Evolutionary conservation across 208 protist genomes (phyloP).

Genomic region (Trypanosoma vivax): DNA sequence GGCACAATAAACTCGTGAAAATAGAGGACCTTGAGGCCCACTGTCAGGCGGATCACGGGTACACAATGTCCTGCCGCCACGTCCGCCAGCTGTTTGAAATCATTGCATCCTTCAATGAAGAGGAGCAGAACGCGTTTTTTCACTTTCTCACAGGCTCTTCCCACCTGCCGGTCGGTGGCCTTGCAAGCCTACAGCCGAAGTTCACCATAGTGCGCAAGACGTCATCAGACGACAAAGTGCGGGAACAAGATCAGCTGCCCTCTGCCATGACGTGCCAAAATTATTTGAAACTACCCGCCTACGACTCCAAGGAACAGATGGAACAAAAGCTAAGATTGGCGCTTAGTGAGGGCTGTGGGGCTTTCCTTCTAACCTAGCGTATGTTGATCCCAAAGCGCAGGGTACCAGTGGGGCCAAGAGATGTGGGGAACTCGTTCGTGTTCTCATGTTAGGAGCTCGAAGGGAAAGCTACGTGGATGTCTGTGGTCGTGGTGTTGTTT

Average conservation of each 20-base stretch:
- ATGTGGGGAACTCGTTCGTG: too few species aligned
- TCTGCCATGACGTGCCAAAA: constrained; percentile 92
- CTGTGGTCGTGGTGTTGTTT: too few species aligned
- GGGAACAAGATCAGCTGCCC: constrained; percentile 74
- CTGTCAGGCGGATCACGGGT: constrained; percentile 82
- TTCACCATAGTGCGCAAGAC: constrained; percentile 90
- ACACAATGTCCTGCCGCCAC: constrained; percentile 63
- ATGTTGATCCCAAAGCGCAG: too few species aligned
- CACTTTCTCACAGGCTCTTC: constrained; percentile 86
- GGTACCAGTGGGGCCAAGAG: too few species aligned
- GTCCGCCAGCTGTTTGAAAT: constrained; percentile 86
- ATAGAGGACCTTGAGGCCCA: constrained; percentile 63
- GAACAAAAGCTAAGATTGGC: constrained; percentile 79
- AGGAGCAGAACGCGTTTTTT: constrained; percentile 79
- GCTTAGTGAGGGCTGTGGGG: constrained; percentile 76
- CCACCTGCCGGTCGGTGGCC: constrained; percentile 76
- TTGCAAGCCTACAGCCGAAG: constrained; percentile 57
- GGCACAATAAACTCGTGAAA: constrained; percentile 42
- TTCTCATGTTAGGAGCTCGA: too few species aligned
- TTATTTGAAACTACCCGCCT: constrained; percentile 91
- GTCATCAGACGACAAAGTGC: constrained; percentile 35
- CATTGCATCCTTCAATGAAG: constrained; percentile 52
- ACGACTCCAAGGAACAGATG: constrained; percentile 76
- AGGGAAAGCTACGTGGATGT: too few species aligned
- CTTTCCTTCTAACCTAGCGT: constrained; percentile 84